Evolutionary conservation across 805 yeast genomes (phyloP), one percentile per base, ranked within the genome.

Genomic region (Zygoascus bituminiphila): DNA sequence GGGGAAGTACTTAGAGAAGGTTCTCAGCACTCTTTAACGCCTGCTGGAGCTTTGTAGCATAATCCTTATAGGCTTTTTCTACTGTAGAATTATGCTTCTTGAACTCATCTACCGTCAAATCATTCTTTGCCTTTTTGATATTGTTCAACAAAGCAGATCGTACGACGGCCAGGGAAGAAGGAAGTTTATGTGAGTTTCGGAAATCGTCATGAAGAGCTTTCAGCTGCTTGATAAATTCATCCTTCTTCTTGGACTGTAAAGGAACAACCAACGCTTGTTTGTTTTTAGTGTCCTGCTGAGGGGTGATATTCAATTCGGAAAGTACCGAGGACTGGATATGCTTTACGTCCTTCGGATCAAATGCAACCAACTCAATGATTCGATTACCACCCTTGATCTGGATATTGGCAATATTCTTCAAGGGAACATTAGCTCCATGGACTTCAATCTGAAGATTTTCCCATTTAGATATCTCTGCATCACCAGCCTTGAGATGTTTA

Each of bases 311-410:
- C 61, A 86, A 67, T 8, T 77, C 76, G 0, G 89, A 72, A 51
- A 87, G 63, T 17, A 91, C 79, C 0, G 89, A 74, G 46, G 88
- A 80, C 24, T 84, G 74, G 24, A 91, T 76, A 51, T 76, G 73
- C 57, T 86, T 83, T 36, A 79, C 74, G 55, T 85, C 75, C 45
- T 73, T 74, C 5, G 95, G 95, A 59, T 91, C 96, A 64, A 83
- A 91, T 1, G 88, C 89, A 0, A 96, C 88, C n/a, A 91, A 77
- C 26, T 77, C 66, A 46, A 87, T 70, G 55, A 78, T 73, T 57
- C 85, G 75, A 23, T 57, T 57, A 49, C 56, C 58, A 31, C 64
- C 66, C 14, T 66, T 59, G 24, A 60, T 51, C 37, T 61, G 62
- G n/a, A 66, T 54, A 19, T 67, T 64, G n/a, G 67, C 65, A 14